These are phyloP conservation scores for Daedaleopsis sinensis DNA, from an alignment of 768 basidiomycete species.

Conservation along the genomic window DNA sequence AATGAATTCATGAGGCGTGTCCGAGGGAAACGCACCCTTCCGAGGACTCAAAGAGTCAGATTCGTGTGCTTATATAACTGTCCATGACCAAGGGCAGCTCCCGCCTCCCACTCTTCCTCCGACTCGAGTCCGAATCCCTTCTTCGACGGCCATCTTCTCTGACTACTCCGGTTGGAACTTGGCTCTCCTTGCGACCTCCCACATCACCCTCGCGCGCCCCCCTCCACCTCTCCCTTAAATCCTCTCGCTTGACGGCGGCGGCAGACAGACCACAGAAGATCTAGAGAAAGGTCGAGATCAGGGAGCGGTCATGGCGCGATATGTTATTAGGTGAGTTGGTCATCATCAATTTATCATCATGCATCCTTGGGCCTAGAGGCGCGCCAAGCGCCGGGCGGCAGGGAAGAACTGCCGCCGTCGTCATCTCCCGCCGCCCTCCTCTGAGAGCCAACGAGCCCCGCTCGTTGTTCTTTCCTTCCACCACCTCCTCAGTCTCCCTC, in stretches of 20 bases:
- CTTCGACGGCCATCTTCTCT: not conserved
- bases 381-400: too few relatives aligned
- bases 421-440: not conserved
- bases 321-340: slow-evolving; percentile 17
- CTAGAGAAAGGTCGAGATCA: not conserved
- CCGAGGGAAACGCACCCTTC: too few relatives aligned
- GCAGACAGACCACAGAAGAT: not conserved
- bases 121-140: not conserved
- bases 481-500: not conserved
- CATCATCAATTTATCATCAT: slow-evolving; percentile 2
- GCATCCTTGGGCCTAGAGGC: too few relatives aligned
- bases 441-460: not conserved
- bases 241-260: not conserved
- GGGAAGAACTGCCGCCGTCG: not conserved
- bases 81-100: not conserved
- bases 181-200: not conserved
- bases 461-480: not conserved
- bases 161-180: too few relatives aligned
- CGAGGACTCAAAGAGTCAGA: too few relatives aligned
- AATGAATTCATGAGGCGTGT: too few relatives aligned
- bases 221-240: not conserved
- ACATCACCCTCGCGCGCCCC: not conserved
- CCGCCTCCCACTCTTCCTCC: not conserved
- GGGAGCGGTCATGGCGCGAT: slow-evolving; percentile 13
- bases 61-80: not conserved